Base-by-base conservation (phyloP, 148 eudicot genomes). In the Heliosperma pusillum region DNA sequence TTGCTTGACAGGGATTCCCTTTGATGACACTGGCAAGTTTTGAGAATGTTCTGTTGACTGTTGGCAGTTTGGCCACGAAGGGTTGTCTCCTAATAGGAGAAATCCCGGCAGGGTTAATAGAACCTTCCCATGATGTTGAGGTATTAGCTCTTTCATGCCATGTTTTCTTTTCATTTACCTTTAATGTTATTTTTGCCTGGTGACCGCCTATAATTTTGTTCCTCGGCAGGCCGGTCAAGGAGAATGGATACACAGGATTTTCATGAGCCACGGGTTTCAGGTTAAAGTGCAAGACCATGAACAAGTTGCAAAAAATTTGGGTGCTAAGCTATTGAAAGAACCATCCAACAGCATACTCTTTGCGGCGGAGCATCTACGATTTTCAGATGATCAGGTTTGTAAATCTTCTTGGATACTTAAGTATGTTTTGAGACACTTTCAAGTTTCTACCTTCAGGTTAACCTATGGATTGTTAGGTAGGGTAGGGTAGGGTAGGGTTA, bases 311-410 rank as follows among this genome's bases (percentile, higher is more conserved):
- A 66, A 59, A 77, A 81, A 74, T 69, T 76, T 88, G 36, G 78
- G 85, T 50, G 76, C 70, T 69, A 84, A 86, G 77, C 68, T 56
- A 53, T 66, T 60, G 24, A 40, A 53, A 0, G 85, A 74, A 65
- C 81, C 82, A 62, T 58, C 69, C 69, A 44, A 74, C 73, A 77
- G 42, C 61, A 58, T 87, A 44, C 85, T 88, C 73, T 91, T 94
- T 70, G 82, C 86, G 63, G 97, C 96, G 19, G 87, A 91, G 76
- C 96, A 94, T 74, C 79, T 89, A 74, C 84, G 93, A 70, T 86
- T 81, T 86, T 94, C 98, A 69, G 98, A 94, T 83, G 89, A 89
- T 83, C 93, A 94, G 97, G 98, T 90, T 69, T 69, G 22, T 56
- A 21, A 44, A 10, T 50, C 47, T 12, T 60, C 64, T 19, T 66